A percentile compares a stretch with the other conserved stretches of the same genome.
phyloP scores from a whole-genome alignment of 148 eudicot species.

The Nepenthes gracilis region DNA sequence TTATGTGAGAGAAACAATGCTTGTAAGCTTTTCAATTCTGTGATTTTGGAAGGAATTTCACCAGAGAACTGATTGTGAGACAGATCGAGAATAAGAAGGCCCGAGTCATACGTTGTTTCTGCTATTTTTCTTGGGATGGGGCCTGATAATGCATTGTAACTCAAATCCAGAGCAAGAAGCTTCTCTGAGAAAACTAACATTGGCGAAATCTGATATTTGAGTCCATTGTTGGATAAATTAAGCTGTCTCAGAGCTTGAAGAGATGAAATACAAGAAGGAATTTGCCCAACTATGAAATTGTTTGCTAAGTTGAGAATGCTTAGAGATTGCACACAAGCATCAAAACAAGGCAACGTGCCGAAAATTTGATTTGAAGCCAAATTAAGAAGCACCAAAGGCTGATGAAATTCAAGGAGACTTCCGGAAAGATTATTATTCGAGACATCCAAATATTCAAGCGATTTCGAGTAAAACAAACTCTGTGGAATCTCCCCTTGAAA shows the following conservation, averaged over 20 bases:
- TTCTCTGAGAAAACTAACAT: slow-evolving; percentile 58
- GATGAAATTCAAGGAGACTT: slow-evolving; percentile 47
- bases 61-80: slow-evolving; percentile 84
- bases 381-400: slow-evolving; percentile 53
- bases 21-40: slow-evolving; percentile 72
- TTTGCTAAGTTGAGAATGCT: slow-evolving; percentile 58
- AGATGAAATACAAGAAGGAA: slow-evolving; percentile 73
- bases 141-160: slow-evolving; percentile 64
- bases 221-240: slow-evolving; percentile 57
- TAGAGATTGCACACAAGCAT: slow-evolving; percentile 43
- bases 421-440: slow-evolving; percentile 58
- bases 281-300: slow-evolving; percentile 68
- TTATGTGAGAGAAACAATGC: slow-evolving; percentile 79
- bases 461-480: slow-evolving; percentile 42
- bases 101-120: slow-evolving; percentile 51
- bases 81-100: slow-evolving; percentile 70
- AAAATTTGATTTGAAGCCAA: slow-evolving; percentile 53
- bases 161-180: slow-evolving; percentile 66
- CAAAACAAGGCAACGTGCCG: slow-evolving; percentile 77
- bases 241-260: slow-evolving; percentile 53
- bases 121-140: slow-evolving; percentile 54
- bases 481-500: slow-evolving; percentile 62
- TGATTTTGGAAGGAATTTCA: slow-evolving; percentile 48
- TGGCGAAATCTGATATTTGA: slow-evolving; percentile 71
- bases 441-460: slow-evolving; percentile 59